Base-by-base conservation (phyloP, 306 rosid genomes). In the Cucurbita moschata region DNA sequence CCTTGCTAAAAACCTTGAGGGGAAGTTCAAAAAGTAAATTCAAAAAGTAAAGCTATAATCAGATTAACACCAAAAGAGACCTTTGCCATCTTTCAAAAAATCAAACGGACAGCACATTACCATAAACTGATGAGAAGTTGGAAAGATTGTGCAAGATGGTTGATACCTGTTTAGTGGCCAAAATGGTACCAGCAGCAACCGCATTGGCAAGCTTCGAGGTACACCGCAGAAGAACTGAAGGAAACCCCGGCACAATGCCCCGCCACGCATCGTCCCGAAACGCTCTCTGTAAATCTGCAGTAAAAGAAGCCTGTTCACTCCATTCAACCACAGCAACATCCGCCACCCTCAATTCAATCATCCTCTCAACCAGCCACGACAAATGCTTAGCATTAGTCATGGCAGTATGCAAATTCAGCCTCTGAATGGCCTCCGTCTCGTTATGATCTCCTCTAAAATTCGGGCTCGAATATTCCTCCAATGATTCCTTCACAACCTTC, bases 281-380 rank as follows among this genome's bases (percentile, higher is more conserved):
- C 4, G 96, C 90, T 80, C 88, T 82, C 83, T 85, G 93, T 83
- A 93, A 85, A 77, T 93, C 97, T 0, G 86, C 87, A 1, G 98
- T 84, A 59, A 93, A 88, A 0, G 89, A 64, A 0, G 86, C 82
- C 72, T 90, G 94, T 42, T 93, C 89, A 53, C 97, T 93, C 98
- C 98, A 93, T 53, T 85, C 94, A 66, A 70, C 83, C 7, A 89
- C 97, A 0, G 98, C 96, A 0, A 77, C 40, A 70, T 85, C 94
- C 0, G 98, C 98, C 44, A 93, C 98, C 79, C 79, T 85, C 59
- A 93, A 84, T 88, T 93, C 98, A 47, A 90, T 87, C 98, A 93
- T 93, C 79, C 98, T 87, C 83, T 93, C 98, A 50, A 93, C 86
- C 54, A 93, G 73, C 97, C 97, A 93, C 75, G 84, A 61, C 53